Conservation (phyloP, 2,329 filamentous ascomycete species). For the Verticillium nonalfalfae region DNA sequence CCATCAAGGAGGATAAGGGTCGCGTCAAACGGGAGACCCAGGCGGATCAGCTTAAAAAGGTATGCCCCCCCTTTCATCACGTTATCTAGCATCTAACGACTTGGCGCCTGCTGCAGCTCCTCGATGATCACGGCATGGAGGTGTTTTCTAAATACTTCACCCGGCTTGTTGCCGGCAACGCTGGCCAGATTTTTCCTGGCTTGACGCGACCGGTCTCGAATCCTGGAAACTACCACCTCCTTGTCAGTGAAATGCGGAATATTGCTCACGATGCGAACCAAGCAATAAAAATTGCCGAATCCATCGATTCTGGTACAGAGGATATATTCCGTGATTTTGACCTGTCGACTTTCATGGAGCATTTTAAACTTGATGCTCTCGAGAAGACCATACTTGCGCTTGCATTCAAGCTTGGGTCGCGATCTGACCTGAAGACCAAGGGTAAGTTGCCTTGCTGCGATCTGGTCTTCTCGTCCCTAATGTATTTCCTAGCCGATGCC, state of each 20-base stretch:
- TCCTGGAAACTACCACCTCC: constrained; percentile 75
- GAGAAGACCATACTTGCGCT: constrained; percentile 83
- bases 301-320: constrained; percentile 83
- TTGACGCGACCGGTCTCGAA: constrained; percentile 67
- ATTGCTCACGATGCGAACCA: constrained; percentile 74
- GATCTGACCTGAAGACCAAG: constrained; percentile 80
- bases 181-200: constrained; percentile 81
- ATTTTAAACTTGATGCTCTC: constrained; percentile 87
- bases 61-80: constrained; percentile 34
- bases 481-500: constrained; percentile 64
- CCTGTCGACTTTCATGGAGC: constrained; percentile 88
- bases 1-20: constrained; percentile 89
- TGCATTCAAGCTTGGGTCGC: constrained; percentile 78
- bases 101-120: constrained; percentile 52
- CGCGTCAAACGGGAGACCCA: constrained; percentile 88
- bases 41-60: constrained; percentile 86
- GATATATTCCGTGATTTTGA: constrained; percentile 96
- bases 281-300: constrained; percentile 85
- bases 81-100: not conserved
- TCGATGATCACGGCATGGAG: constrained; percentile 99
- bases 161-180: constrained; percentile 86
- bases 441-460: constrained; percentile 45
- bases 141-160: constrained; percentile 95
- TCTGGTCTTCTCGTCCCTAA: not conserved
- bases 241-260: constrained; percentile 81